Evolutionary conservation across 257 asterid species (phyloP).

Genomic region (Gentiana dahurica): DNA sequence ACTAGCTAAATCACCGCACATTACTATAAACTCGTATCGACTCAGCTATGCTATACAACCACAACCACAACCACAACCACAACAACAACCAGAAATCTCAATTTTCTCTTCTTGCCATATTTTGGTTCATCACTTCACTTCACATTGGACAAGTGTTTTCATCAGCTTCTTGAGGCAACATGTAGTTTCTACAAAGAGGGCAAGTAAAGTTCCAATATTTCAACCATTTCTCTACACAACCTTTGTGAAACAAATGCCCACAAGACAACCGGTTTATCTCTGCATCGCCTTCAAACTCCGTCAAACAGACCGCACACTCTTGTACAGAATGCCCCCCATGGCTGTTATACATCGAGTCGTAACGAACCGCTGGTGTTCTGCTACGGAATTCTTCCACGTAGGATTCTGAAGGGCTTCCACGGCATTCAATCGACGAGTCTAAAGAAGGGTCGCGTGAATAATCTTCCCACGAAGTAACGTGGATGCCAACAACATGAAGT

Average conservation of each 20-base stretch:
- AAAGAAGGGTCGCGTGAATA: constrained; percentile 33
- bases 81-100: constrained; percentile 1
- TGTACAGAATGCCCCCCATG: constrained; percentile 17
- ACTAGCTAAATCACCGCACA: constrained; percentile 23
- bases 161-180: constrained; percentile 60
- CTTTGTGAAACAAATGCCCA: constrained; percentile 72
- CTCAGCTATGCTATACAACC: constrained; percentile 40
- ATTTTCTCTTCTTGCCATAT: no score
- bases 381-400: constrained; percentile 73
- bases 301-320: constrained; percentile 75
- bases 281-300: constrained; percentile 50
- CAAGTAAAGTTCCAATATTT: constrained; percentile 74
- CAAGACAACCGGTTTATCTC: constrained; percentile 67
- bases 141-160: constrained; percentile 79
- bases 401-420: constrained; percentile 46
- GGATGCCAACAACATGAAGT: constrained; percentile 62
- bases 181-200: constrained; percentile 76
- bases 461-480: constrained; percentile 60
- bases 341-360: constrained; percentile 33
- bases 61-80: not conserved
- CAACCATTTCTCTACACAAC: constrained; percentile 80
- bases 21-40: constrained; percentile 12
- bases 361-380: constrained; percentile 47
- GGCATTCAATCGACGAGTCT: constrained; percentile 29
- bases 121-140: constrained; percentile 1